Percentiles rank a stretch among this genome's conserved stretches.
These are phyloP conservation scores for Nakaseomyces sp. DNA, from an alignment of 1,139 yeast genomes.

Conservation along the genomic window DNA sequence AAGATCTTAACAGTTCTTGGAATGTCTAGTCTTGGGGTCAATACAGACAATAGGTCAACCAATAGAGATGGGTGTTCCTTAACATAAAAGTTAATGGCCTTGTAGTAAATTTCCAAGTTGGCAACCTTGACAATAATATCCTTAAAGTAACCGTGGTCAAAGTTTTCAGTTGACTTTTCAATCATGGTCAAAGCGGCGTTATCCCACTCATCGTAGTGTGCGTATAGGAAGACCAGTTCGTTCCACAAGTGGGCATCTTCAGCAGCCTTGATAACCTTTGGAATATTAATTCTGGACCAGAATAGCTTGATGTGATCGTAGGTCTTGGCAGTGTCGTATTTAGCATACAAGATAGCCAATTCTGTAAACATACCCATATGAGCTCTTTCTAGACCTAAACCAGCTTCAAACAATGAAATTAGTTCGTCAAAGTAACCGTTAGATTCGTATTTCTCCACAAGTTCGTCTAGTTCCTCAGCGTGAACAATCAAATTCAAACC, in stretches of 20 bases:
- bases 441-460: conserved; percentile 78
- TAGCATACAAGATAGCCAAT: conserved; percentile 81
- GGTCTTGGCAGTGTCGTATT: conserved; percentile 82
- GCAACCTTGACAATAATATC: conserved; percentile 92
- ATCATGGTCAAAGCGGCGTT: conserved; percentile 98
- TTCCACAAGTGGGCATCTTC: conserved; percentile 95
- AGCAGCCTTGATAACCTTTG: conserved; percentile 91
- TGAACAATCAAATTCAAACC: conserved; percentile 94
- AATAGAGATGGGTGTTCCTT: conserved; percentile 86
- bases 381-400: conserved; percentile 93
- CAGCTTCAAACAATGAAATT: conserved; percentile 87
- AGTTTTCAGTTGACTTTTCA: conserved; percentile 86
- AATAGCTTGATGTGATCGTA: conserved; percentile 95
- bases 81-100: conserved; percentile 90
- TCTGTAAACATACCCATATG: conserved; percentile 99
- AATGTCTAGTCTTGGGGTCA: conserved; percentile 87
- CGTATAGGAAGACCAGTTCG: conserved; percentile 88
- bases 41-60: conserved; percentile 74
- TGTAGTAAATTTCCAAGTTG: conserved; percentile 92
- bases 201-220: conserved; percentile 99
- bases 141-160: conserved; percentile 89
- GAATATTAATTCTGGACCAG: conserved; percentile 98
- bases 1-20: conserved; percentile 94
- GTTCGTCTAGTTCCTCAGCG: conserved; percentile 91
- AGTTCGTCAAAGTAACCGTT: conserved; percentile 90